Base-by-base conservation (phyloP, 129 eudicot genomes). In the Lactuca saligna region DNA sequence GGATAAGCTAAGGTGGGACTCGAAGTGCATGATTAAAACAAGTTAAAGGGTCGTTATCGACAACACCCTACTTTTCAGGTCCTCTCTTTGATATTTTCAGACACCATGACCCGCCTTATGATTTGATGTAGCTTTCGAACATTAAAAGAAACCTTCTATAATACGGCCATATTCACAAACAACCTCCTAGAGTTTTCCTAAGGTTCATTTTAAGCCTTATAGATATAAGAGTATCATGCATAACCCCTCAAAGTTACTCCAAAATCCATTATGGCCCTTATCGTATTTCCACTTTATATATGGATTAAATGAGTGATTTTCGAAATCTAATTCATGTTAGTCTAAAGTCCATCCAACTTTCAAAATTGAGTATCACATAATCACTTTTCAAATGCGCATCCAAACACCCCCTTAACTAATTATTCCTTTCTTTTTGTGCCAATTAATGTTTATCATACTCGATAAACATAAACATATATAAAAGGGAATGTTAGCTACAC, bases 51-150 rank as follows among this genome's bases (percentile, higher is more conserved):
- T 60, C 62, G 14, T 37, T 51, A 17, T 72, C 69, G 6, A 2
- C 69, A 17, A 72, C 69, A 17, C 38, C 25, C 61, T 50, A 61
- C 69, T 56, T 55, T 68, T 42, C 64, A 74, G 37, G 49, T 13
- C 44, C 20, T 70, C 17, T 69, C 50, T 51, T 51, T 14, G 53
- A 54, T 58, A 65, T 74, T 74, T 74, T 74, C 53, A 66, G 72
- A 66, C 79, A 65, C 48, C 3, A 9, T 58, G 66, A 58, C 73
- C 72, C 57, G 13, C 33, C 5, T 10, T 34, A 44, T 15, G 15
- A 62, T 39, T 17, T 53, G 39, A 50, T 20, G 54, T 71, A 50
- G 69, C 12, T 50, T 31, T 35, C 61, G 15, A 60, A 50, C 61
- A 8, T 48, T 48, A 35, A 16, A 71, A 13, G 17, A 42, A 56